Percentiles rank a stretch among this genome's conserved stretches.
These are phyloP conservation scores for Delitschia confertaspora DNA, from an alignment of 495 filamentous ascomycete genomes.

Conservation along the genomic window DNA sequence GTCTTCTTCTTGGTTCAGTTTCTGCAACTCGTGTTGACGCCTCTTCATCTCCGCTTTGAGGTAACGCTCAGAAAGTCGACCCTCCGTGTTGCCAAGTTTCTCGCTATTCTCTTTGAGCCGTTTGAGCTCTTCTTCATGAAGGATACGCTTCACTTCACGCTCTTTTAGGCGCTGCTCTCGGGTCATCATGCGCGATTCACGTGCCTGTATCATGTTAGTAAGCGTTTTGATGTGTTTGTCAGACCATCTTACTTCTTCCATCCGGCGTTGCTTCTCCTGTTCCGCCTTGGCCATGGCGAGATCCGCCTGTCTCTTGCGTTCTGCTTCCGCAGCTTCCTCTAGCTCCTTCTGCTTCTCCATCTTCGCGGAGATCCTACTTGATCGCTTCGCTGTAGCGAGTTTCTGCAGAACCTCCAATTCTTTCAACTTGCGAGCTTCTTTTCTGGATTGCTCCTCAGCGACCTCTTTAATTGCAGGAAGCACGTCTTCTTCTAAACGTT, in stretches of 20 bases:
- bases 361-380: conserved; percentile 76
- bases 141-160: conserved; percentile 66
- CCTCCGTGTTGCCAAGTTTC: conserved; percentile 51
- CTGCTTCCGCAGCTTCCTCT: conserved; percentile 61
- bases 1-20: conserved; percentile 69
- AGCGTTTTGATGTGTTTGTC: neutral
- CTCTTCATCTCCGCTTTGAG: conserved; percentile 68
- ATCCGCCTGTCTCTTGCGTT: conserved; percentile 58
- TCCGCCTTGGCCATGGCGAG: conserved; percentile 57
- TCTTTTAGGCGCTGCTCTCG: conserved; percentile 77
- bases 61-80: conserved; percentile 67
- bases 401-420: conserved; percentile 72
- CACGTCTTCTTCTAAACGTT: conserved; percentile 61
- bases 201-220: conserved; percentile 42
- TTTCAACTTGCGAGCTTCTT: conserved; percentile 61
- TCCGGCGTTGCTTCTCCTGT: conserved; percentile 56
- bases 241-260: conserved; percentile 43
- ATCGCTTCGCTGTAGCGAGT: conserved; percentile 86
- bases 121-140: conserved; percentile 75
- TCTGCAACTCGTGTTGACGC: conserved; percentile 61
- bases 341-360: conserved; percentile 66
- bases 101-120: conserved; percentile 69
- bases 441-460: conserved; percentile 64
- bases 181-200: conserved; percentile 73
- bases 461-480: conserved; percentile 75